These are phyloP conservation scores for Dryas alaskensis DNA, from an alignment of 306 rosid species.

Conservation along the genomic window DNA sequence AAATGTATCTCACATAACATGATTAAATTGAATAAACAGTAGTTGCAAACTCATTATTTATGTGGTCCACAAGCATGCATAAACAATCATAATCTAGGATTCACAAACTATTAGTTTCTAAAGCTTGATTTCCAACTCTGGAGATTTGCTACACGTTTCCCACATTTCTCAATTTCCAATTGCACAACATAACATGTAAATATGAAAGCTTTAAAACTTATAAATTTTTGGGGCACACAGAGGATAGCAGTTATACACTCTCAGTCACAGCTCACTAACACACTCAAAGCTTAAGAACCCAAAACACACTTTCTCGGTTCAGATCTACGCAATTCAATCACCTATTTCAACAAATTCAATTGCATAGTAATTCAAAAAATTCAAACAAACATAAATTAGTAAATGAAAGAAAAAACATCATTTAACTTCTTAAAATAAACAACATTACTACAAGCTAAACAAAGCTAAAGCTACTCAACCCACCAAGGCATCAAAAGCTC, in stretches of 20 bases:
- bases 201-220: neutral
- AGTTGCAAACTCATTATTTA: neutral
- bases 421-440: neutral
- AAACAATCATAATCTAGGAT: neutral
- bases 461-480: neutral
- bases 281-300: slow-evolving; percentile 25
- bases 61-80: neutral
- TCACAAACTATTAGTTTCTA: neutral
- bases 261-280: neutral
- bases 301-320: slow-evolving; percentile 25
- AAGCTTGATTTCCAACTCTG: neutral
- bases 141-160: neutral
- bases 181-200: neutral
- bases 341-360: slow-evolving; percentile 24
- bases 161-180: slow-evolving; percentile 11
- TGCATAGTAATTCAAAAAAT: neutral
- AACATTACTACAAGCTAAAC: neutral
- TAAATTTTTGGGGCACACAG: neutral
- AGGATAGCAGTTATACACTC: neutral
- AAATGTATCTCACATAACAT: neutral
- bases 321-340: slow-evolving; percentile 45
- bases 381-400: neutral
- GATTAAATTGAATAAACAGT: neutral
- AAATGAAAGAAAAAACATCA: neutral
- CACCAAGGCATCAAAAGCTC: neutral